Evolutionary conservation across 2,329 filamentous ascomycete genomes (phyloP), one percentile per base, ranked within the genome.

Genomic region (Epichloe uncinata): DNA sequence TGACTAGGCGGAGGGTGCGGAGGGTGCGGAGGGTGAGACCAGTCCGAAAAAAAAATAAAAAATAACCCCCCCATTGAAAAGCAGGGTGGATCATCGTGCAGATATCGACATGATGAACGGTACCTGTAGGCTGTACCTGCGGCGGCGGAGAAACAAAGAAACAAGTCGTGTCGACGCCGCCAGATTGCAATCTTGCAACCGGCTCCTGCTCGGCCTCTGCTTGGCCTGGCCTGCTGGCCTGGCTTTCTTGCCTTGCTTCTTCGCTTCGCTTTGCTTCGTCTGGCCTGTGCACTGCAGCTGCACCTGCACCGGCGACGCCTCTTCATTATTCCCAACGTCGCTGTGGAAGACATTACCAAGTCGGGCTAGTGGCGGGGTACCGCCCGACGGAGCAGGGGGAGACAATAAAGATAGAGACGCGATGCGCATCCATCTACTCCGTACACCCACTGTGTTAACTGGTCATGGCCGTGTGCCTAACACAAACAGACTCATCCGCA

Each of bases 91-190:
- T 55, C 56, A 45, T 55, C 52, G 50, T 58, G 62, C 56, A 61
- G 55, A 57, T 54, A 59, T 63, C 56, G 60, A 56, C 57, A 59
- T 52, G 56, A 11, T 9, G 8, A 57, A 53, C 52, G 54, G 57
- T 60, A 61, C 61, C 62, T 63, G 61, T 18, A 18, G 16, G 16
- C 16, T 18, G 57, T 60, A 61, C 61, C 62, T 63, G 61, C 55
- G 56, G 60, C 58, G 50, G 33, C 53, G 43, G 52, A 55, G 54
- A 58, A 55, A 59, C 56, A 57, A 50, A 54, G 41, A 40, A 54
- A 54, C 15, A 41, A 47, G 47, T 22, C 13, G 47, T 40, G 45
- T 48, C 49, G 50, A 50, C 48, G 52, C 51, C 51, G 45, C 48
- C 44, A 35, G 48, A 37, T 20, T 20, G 36, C 15, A 42, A 22